Percentiles rank a stretch among this genome's conserved stretches.
These are phyloP conservation scores for Eucalyptus urophylla DNA, from an alignment of 345 rosid species.

Conservation along the genomic window DNA sequence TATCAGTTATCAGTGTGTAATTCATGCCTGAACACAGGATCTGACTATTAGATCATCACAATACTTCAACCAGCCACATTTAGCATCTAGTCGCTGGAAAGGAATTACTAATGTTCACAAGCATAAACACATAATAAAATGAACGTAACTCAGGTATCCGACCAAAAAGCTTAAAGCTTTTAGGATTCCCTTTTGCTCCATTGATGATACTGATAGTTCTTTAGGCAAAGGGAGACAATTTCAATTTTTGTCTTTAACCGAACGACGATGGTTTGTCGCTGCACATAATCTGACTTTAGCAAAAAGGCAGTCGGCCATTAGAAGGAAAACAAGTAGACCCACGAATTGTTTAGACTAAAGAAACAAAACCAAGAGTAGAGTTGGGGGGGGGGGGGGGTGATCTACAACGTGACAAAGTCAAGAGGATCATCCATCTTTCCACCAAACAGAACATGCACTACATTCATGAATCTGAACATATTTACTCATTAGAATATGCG, in stretches of 20 bases:
- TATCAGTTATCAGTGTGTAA: conserved; percentile 62
- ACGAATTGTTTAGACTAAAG: background rate
- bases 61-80: background rate
- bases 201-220: background rate
- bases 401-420: background rate
- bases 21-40: conserved; percentile 63
- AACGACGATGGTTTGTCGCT: background rate
- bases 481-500: background rate
- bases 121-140: background rate
- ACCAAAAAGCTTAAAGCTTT: background rate
- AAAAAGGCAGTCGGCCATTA: background rate
- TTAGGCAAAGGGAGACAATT: background rate
- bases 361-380: background rate
- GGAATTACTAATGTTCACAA: background rate
- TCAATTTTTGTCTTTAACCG: background rate
- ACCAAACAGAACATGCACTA: background rate
- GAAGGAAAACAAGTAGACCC: background rate
- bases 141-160: background rate
- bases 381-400: background rate
- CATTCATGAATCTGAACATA: background rate
- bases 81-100: background rate
- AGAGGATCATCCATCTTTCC: background rate
- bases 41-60: background rate
- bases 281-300: background rate
- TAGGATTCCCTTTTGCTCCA: background rate